Conservation (phyloP, 2,329 filamentous ascomycete species). For the Penicillium palitans region DNA sequence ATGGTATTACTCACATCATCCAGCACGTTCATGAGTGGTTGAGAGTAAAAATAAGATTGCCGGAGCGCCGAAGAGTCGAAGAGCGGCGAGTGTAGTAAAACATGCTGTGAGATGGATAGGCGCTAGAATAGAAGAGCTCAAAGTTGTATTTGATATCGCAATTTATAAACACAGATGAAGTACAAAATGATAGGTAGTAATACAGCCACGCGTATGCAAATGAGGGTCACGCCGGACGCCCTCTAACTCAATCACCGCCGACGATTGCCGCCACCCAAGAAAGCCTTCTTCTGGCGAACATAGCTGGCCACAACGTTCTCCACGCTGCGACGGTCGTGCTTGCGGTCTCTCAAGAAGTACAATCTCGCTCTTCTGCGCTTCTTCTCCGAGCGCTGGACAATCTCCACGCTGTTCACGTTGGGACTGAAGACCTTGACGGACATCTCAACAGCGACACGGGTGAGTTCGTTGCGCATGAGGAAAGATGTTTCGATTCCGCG, state of each 20-base stretch:
- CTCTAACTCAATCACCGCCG: conserved; percentile 21
- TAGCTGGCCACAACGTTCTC: conserved; percentile 74
- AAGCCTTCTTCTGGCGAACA: conserved; percentile 54
- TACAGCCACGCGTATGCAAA: conserved; percentile 13
- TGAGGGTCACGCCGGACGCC: conserved; percentile 11
- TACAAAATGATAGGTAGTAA: conserved; percentile 15
- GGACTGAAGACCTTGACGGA: conserved; percentile 96
- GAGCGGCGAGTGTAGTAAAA: neutral
- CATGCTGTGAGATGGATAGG: neutral
- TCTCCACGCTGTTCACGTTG: conserved; percentile 84
- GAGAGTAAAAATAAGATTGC: neutral
- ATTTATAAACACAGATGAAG: conserved; percentile 13
- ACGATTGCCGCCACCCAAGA: conserved; percentile 31
- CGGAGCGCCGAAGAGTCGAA: neutral
- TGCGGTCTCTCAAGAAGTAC: conserved; percentile 86
- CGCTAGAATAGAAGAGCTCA: neutral
- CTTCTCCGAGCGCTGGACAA: conserved; percentile 83
- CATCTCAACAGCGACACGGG: conserved; percentile 89
- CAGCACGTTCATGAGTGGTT: neutral
- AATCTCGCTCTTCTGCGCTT: conserved; percentile 81
- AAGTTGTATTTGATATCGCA: conserved; percentile 14
- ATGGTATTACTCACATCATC: neutral
- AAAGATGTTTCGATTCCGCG: conserved; percentile 88
- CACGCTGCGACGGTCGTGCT: conserved; percentile 84
- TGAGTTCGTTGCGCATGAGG: conserved; percentile 80